Base-by-base conservation (phyloP, 106 monocot species). In the Triglochin maritima region DNA sequence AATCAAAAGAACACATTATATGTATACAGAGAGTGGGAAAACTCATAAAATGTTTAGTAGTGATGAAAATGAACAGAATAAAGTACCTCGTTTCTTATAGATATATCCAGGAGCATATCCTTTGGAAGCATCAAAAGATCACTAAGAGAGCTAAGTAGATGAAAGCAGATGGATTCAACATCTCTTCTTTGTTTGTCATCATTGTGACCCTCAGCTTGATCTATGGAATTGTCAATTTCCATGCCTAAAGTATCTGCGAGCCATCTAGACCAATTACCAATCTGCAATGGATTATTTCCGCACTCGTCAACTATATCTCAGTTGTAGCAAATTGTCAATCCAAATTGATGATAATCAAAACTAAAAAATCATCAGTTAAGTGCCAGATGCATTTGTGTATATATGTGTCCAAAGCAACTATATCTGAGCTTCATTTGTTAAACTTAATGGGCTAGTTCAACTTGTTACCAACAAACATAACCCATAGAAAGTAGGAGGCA, bases 71-170 rank as follows among this genome's bases (percentile, higher is more conserved):
- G n/a, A 17, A 29, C 29, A 29, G 29, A n/a, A 62, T 48, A 58
- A 11, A 62, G 59, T 66, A 98, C 96, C 91, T 98, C 96, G 74
- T 91, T 91, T 71, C 96, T 88, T 72, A 91, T 81, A 7, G 79
- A 43, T 13, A 46, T 88, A 9, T 84, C 85, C 67, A 88, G 72
- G 74, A 98, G 96, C 88, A 98, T 82, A 75, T 98, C 96, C 75
- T 98, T 98, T 12, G 96, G 96, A 13, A 98, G 91, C 96, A 98
- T 98, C 57, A 98, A 69, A 66, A 98, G 88, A 74, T 98, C 88
- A 60, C 91, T 91, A 59, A 98, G 69, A 60, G 85, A 81, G 63
- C 87, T 88, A 45, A 98, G 82, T 17, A 98, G 83, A 54, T 42
- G 66, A 49, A 98, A 86, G 15, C 78, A 79, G 68, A 78, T 81